phyloP scores from a whole-genome alignment of 2,329 filamentous ascomycete species.

The Neonectria faginata region DNA sequence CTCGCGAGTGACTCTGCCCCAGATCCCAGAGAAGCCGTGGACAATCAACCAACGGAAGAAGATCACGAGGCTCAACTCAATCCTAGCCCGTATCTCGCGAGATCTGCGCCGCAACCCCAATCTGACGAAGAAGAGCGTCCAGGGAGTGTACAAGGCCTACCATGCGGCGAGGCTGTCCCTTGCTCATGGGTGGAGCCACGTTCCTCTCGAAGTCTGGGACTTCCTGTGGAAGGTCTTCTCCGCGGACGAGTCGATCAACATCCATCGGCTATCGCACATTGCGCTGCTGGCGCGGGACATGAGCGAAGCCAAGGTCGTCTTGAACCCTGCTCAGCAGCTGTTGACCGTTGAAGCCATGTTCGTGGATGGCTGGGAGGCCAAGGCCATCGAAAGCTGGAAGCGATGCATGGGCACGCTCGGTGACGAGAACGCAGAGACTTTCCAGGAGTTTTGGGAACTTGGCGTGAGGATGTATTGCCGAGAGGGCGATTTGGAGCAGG shows the following conservation, averaged over 20 bases:
- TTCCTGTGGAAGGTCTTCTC: slow-evolving; percentile 74
- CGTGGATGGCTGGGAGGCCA: slow-evolving; percentile 67
- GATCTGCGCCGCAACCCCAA: slow-evolving; percentile 45
- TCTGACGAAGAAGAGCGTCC: slow-evolving; percentile 52
- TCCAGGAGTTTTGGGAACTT: slow-evolving; percentile 70
- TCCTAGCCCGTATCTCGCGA: slow-evolving; percentile 46
- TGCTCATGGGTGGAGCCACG: slow-evolving; percentile 60
- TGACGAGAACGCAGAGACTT: slow-evolving; percentile 56
- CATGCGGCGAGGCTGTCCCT: slow-evolving; percentile 59
- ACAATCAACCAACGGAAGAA: slow-evolving; percentile 54
- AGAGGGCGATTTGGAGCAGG: slow-evolving; percentile 68
- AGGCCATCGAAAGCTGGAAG: slow-evolving; percentile 74
- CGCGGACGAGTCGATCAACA: slow-evolving; percentile 60
- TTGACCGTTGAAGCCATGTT: slow-evolving; percentile 77
- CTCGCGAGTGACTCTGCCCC: slow-evolving; percentile 45
- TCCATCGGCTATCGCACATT: slow-evolving; percentile 70
- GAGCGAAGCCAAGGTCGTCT: slow-evolving; percentile 64
- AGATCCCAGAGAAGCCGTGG: slow-evolving; percentile 53
- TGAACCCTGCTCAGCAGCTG: slow-evolving; percentile 70
- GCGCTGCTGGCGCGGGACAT: slow-evolving; percentile 75
- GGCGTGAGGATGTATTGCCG: slow-evolving; percentile 74
- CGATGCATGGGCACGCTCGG: slow-evolving; percentile 66
- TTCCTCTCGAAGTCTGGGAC: slow-evolving; percentile 73
- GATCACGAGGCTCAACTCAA: slow-evolving; percentile 52
- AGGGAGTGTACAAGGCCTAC: slow-evolving; percentile 63